Conservation (phyloP, 345 rosid species). For the Eucalyptus pumila region DNA sequence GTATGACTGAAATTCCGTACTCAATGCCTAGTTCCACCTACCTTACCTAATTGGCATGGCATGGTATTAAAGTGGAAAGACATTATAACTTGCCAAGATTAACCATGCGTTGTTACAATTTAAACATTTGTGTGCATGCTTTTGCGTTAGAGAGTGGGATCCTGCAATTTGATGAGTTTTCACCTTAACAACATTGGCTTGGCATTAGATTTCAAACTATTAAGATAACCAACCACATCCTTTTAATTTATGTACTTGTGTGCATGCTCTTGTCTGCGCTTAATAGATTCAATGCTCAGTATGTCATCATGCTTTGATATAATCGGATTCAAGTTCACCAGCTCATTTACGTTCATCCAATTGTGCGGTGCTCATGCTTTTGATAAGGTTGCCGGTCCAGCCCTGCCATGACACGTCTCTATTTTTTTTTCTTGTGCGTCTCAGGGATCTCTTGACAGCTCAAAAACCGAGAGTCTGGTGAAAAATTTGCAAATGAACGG, state of each 20-base stretch:
- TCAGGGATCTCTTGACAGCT: conserved; percentile 71
- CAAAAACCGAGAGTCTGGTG: conserved; percentile 81
- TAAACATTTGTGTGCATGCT: background rate
- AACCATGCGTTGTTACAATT: background rate
- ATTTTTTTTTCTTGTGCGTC: background rate
- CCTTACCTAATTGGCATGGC: background rate
- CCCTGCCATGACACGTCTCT: background rate
- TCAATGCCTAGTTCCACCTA: background rate
- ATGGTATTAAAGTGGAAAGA: background rate
- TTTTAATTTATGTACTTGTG: background rate
- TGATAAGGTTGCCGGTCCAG: background rate
- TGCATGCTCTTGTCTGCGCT: background rate
- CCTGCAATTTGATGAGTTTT: background rate
- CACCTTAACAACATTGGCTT: background rate
- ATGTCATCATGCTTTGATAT: background rate
- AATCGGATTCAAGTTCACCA: background rate
- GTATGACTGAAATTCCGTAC: conserved; percentile 8
- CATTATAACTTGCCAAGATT: background rate
- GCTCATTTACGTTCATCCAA: background rate
- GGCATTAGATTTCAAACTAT: background rate
- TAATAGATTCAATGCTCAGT: background rate
- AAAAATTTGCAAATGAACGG: conserved; percentile 84
- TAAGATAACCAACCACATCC: background rate
- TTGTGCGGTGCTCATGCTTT: background rate
- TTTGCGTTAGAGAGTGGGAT: background rate